These are phyloP conservation scores for Claviceps sp. DNA, from an alignment of 2,329 filamentous ascomycete species.

Conservation along the genomic window DNA sequence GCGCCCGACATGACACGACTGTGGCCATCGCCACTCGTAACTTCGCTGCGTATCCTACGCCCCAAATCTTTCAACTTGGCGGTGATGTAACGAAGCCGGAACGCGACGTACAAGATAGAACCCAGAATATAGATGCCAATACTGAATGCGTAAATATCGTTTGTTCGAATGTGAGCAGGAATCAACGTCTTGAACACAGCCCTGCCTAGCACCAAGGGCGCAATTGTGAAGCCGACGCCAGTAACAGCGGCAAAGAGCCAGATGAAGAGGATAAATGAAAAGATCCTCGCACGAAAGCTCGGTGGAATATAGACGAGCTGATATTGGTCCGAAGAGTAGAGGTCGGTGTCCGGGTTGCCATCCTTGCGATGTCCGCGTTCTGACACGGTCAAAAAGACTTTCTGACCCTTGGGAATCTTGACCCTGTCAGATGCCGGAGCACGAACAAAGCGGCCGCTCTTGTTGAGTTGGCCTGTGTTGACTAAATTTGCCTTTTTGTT, in stretches of 20 bases:
- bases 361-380: conserved; percentile 48
- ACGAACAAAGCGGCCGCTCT: conserved; percentile 72
- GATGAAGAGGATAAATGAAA: conserved; percentile 74
- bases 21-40: conserved; percentile 11
- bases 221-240: conserved; percentile 71
- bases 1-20: conserved; percentile 15
- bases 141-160: conserved; percentile 94
- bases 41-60: conserved; percentile 10
- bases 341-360: conserved; percentile 36
- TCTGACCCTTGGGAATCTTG: conserved; percentile 72
- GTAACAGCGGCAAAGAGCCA: conserved; percentile 89
- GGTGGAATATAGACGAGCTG: conserved; percentile 72
- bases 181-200: conserved; percentile 61
- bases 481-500: conserved; percentile 32
- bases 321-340: conserved; percentile 48
- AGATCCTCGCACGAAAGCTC: conserved; percentile 66
- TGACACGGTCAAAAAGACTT: conserved; percentile 67
- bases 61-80: conserved; percentile 19
- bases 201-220: conserved; percentile 77
- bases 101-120: conserved; percentile 46
- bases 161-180: conserved; percentile 60
- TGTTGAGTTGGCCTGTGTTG: conserved; percentile 39
- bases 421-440: conserved; percentile 94
- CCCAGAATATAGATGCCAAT: conserved; percentile 76
- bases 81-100: conserved; percentile 34